phyloP scores from a whole-genome alignment of 176 grass and related monocot genomes.

The Oryza glumipatula region DNA sequence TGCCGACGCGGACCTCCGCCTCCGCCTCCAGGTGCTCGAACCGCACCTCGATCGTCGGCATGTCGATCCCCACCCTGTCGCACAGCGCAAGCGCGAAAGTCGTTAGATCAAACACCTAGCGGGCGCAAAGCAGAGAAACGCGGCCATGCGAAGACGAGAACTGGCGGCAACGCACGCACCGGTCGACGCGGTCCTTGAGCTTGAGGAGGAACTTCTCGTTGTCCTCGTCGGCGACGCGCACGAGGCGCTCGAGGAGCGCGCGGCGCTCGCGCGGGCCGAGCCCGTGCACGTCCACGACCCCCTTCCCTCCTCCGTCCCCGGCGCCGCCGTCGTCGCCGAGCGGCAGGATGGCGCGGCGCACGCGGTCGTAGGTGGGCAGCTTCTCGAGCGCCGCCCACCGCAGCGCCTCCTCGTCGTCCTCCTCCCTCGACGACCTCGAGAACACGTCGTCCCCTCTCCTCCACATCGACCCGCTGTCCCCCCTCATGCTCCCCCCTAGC shows the following conservation, averaged over 20 bases:
- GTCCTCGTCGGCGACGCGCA: slow-evolving; percentile 86
- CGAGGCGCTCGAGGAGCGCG: slow-evolving; percentile 64
- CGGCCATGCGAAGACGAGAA: no score
- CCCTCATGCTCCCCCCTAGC: slow-evolving; percentile 3
- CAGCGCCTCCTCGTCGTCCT: slow-evolving; percentile 91
- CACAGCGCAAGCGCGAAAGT: slow-evolving; percentile 17
- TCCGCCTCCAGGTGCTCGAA: slow-evolving; percentile 66
- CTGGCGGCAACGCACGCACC: slow-evolving; percentile 38
- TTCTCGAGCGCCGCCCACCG: slow-evolving; percentile 89
- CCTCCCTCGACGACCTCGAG: slow-evolving; percentile 71
- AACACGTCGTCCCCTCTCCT: slow-evolving; percentile 64
- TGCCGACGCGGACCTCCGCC: slow-evolving; percentile 74
- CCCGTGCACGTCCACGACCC: slow-evolving; percentile 60
- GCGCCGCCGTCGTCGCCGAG: background rate
- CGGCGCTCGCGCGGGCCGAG: slow-evolving; percentile 50
- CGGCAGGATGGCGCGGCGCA: slow-evolving; percentile 70
- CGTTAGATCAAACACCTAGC: slow-evolving; percentile 31
- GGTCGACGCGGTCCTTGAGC: slow-evolving; percentile 79
- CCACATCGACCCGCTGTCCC: slow-evolving; percentile 61
- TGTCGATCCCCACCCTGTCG: slow-evolving; percentile 82
- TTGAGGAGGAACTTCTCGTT: slow-evolving; percentile 87
- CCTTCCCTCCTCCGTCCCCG: slow-evolving; percentile 3
- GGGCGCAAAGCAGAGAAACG: no score
- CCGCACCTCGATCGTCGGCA: slow-evolving; percentile 88
- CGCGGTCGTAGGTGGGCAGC: slow-evolving; percentile 77